Evolutionary conservation across 495 filamentous ascomycete species (phyloP), one percentile per base, ranked within the genome.

Genomic region (Penicillium goetzii): DNA sequence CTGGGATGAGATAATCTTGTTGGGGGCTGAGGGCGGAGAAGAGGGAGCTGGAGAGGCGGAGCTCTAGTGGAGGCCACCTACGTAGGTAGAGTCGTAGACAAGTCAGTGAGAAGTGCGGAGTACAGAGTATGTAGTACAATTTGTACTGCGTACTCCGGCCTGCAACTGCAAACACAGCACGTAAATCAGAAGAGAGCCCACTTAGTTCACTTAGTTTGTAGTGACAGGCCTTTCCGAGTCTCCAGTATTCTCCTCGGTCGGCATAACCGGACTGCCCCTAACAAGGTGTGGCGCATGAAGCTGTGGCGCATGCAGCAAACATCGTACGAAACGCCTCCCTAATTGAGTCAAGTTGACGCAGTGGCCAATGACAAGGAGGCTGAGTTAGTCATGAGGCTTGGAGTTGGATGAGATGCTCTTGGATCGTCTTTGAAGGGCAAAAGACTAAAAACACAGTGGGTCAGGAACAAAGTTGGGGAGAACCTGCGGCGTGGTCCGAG

Each of bases 1-100:
- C n/a, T 28, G 7, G 23, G 30, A 40, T 56, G 52, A 33, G 41
- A 23, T 17, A 8, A 32, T 8, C 9, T 32, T 8, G 15, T 26
- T 30, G 34, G 52, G 40, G 51, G 51, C n/a, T 58, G 59, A 59
- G 59, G 56, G 56, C 61, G 49, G 56, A 59, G 61, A 33, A 43
- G 38, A 40, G 47, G 17, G 23, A n/a, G 25, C 30, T 33, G 34
- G 21, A 33, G 50, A 34, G 36, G 50, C 51, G 59, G 51, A 61
- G 59, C 26, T 45, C 33, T 32, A 32, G 49, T 61, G 47, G 47
- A 60, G 58, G 58, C 45, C 25, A 43, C n/a, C 43, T 28, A 19
- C 47, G 47, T 28, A 49, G 4, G 26, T n/a, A n/a, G n/a, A n/a
- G n/a, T 23, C 28, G 28, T 32, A 28, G 25, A 28, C 21, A 9